Evolutionary conservation across 306 rosid genomes (phyloP), one percentile per base, ranked within the genome.

Genomic region (Prunus mongolica): DNA sequence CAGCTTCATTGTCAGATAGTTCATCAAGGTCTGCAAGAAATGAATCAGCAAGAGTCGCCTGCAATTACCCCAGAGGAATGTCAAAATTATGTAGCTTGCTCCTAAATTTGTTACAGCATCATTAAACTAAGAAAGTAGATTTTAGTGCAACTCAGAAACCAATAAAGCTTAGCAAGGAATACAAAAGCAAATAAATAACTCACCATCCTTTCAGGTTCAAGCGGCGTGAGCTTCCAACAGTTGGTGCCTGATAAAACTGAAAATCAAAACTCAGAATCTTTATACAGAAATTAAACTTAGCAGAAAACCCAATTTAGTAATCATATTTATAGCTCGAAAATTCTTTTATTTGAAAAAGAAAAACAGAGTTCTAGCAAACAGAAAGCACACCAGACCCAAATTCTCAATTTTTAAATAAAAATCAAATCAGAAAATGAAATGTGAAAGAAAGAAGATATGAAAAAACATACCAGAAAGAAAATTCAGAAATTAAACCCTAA

Each of bases 1-100:
- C 89, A 1, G 91, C 95, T 75, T 94, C 98, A 70, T 91, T 93
- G 83, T 94, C 96, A 22, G 98, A 94, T 66, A 94, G 92, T 69
- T 94, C 98, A 66, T 94, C 98, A 6, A 94, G 97, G 82, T 94
- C 98, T 5, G 97, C 97, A 24, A 92, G 98, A 70, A 94, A 94
- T 65, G 97, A 90, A 85, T 94, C 98, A 24, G 98, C 98, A 28
- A 94, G 90, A 41, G 98, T 92, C 19, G 95, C 96, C 98, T 92
- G 90, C 74, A 87, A 82, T 65, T 78, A 10, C 72, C 65, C 65
- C 61, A 52, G 14, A 14, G 50, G 74, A 72, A 24, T 16, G n/a
- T 13, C 61, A 24, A 30, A 46, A 24, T 10, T 69, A 2, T 2
- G 46, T 6, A 34, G 56, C 56, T 77, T 57, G 28, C 55, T 32